A percentile compares a stretch with the other conserved stretches of the same genome.
Conservation (phyloP, 2,329 filamentous ascomycete genomes). For the Microcyclospora pomicola region DNA sequence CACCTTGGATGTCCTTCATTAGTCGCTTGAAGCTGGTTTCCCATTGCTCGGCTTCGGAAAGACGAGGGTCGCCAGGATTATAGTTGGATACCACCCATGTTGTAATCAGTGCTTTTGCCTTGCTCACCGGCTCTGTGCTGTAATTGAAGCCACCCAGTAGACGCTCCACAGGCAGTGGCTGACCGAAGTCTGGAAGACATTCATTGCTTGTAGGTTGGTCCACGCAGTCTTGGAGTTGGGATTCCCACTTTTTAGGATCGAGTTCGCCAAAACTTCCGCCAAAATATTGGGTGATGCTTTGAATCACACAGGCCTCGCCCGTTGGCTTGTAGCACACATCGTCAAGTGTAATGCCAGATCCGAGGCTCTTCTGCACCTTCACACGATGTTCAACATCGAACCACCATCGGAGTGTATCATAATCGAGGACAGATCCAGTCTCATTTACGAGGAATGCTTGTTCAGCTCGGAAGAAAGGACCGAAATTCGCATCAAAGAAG, state of each 20-base stretch:
- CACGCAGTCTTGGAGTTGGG: slow-evolving; percentile 58
- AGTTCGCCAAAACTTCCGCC: slow-evolving; percentile 45
- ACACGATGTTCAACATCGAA: slow-evolving; percentile 75
- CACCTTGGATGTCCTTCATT: slow-evolving; percentile 62
- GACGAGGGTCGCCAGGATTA: slow-evolving; percentile 55
- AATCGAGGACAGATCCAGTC: slow-evolving; percentile 66
- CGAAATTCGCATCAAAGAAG: slow-evolving; percentile 88
- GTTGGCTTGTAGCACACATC: slow-evolving; percentile 93
- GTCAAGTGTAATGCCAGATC: slow-evolving; percentile 55
- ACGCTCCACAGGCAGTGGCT: slow-evolving; percentile 74
- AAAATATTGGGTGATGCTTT: slow-evolving; percentile 86
- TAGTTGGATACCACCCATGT: slow-evolving; percentile 94
- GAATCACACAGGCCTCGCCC: slow-evolving; percentile 76
- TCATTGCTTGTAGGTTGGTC: slow-evolving; percentile 43
- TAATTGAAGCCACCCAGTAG: slow-evolving; percentile 69
- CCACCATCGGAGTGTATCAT: slow-evolving; percentile 89
- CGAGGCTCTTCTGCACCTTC: slow-evolving; percentile 53
- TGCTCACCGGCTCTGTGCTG: slow-evolving; percentile 42
- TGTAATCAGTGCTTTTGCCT: slow-evolving; percentile 68
- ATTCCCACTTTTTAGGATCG: slow-evolving; percentile 54
- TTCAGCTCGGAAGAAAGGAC: slow-evolving; percentile 87
- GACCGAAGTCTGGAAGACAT: slow-evolving; percentile 78
- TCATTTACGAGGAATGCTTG: slow-evolving; percentile 93
- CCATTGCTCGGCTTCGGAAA: slow-evolving; percentile 74
- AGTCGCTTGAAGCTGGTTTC: slow-evolving; percentile 64